Conservation (phyloP, 345 rosid genomes). For the Salix koriyanagi region DNA sequence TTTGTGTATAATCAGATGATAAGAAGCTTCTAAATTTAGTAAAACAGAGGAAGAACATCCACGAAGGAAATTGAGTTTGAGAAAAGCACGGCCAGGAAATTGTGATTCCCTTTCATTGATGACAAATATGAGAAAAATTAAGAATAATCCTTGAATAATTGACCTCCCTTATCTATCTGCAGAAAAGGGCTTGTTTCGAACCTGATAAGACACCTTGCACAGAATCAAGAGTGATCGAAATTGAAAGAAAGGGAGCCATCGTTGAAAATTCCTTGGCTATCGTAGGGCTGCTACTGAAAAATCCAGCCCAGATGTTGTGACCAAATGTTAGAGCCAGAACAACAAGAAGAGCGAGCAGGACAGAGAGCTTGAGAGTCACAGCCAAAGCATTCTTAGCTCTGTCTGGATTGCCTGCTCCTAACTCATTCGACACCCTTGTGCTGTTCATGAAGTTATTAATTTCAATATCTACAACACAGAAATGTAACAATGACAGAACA, state of each 20-base stretch:
- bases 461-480: background rate
- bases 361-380: constrained; percentile 23
- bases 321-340: constrained; percentile 45
- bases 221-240: constrained; percentile 53
- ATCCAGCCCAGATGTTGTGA: constrained; percentile 56
- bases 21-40: no score
- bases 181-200: background rate
- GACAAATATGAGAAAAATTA: no score
- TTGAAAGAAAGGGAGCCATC: constrained; percentile 48
- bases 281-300: constrained; percentile 41
- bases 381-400: constrained; percentile 12
- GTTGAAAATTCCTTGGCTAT: constrained; percentile 46
- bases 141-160: background rate
- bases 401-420: constrained; percentile 50
- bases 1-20: no score
- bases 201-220: constrained; percentile 69
- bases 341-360: constrained; percentile 44
- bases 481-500: background rate
- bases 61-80: no score
- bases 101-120: no score
- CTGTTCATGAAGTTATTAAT: constrained; percentile 24
- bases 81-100: no score
- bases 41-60: no score
- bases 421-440: constrained; percentile 77
- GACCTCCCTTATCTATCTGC: background rate